These are phyloP conservation scores for Vitis hybrid DNA, from an alignment of 177 flowering plant species.

Conservation along the genomic window DNA sequence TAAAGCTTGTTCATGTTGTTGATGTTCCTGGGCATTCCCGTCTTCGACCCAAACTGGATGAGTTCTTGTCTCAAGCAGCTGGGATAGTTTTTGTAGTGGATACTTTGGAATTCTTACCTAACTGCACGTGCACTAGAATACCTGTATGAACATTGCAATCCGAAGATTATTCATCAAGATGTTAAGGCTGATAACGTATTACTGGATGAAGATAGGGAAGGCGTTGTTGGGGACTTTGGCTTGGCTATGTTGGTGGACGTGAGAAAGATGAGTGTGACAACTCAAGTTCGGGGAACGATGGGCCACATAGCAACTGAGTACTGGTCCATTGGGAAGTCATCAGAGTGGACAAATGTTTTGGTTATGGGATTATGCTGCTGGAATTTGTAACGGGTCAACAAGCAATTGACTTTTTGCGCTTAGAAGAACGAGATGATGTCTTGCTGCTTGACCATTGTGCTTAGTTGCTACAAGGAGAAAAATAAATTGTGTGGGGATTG, in stretches of 20 bases:
- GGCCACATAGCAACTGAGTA: slow-evolving; percentile 98
- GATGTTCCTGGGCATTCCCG: slow-evolving; percentile 98
- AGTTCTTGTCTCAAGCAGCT: slow-evolving; percentile 79
- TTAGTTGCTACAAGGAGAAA: too few relatives aligned
- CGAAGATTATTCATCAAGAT: too few relatives aligned
- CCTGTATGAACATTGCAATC: too few relatives aligned
- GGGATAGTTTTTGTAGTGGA: slow-evolving; percentile 89
- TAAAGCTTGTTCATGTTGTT: slow-evolving; percentile 76
- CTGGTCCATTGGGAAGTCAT: slow-evolving; percentile 92
- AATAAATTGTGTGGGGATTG: too few relatives aligned
- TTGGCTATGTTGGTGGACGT: too few relatives aligned
- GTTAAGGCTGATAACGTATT: too few relatives aligned
- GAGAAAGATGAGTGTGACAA: too few relatives aligned
- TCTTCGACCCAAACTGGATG: slow-evolving; percentile 84
- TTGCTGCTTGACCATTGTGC: slow-evolving; percentile 76
- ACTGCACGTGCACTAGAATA: slow-evolving; percentile 81
- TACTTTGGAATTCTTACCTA: slow-evolving; percentile 85
- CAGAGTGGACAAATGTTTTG: slow-evolving; percentile 94
- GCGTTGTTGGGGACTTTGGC: too few relatives aligned
- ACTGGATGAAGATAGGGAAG: too few relatives aligned
- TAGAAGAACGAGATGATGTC: slow-evolving; percentile 97
- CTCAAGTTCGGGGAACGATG: slow-evolving; percentile 56
- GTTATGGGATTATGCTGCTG: slow-evolving; percentile 94
- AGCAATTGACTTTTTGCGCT: slow-evolving; percentile 89
- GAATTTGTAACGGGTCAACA: slow-evolving; percentile 97